Percentiles rank a stretch among this genome's conserved stretches.
Evolutionary conservation across 225 moss, liverwort and hornwort genomes (phyloP).

Genomic region (Sphagnum tenellum): DNA sequence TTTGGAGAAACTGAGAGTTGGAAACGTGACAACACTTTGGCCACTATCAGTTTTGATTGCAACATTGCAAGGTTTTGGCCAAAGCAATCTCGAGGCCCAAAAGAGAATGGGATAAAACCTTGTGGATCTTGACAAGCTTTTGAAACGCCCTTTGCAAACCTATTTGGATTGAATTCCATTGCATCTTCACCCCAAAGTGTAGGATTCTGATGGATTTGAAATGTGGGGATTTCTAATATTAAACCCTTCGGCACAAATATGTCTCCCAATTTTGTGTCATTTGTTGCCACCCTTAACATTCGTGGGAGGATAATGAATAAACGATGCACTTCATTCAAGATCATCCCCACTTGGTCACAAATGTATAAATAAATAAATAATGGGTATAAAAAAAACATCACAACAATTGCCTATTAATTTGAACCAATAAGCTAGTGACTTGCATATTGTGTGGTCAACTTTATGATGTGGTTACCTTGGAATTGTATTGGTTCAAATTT

Average conservation of each 20-base stretch:
- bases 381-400: too few species aligned
- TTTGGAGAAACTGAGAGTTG: too few species aligned
- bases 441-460: too few species aligned
- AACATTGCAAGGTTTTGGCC: slow-evolving; percentile 26
- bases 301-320: slow-evolving; percentile 19
- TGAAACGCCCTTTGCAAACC: slow-evolving; percentile 16
- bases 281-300: slow-evolving; percentile 8
- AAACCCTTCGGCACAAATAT: slow-evolving; percentile 22
- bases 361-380: too few species aligned
- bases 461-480: too few species aligned
- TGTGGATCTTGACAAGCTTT: slow-evolving; percentile 4
- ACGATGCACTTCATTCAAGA: slow-evolving; percentile 28
- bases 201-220: slow-evolving; percentile 18
- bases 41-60: slow-evolving; percentile 26
- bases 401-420: too few species aligned
- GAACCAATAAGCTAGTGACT: too few species aligned
- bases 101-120: slow-evolving; percentile 21
- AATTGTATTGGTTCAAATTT: too few species aligned
- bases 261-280: slow-evolving; percentile 20
- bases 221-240: slow-evolving; percentile 16
- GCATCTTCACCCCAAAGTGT: slow-evolving; percentile 33
- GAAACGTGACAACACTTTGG: slow-evolving; percentile 18
- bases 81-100: slow-evolving; percentile 26
- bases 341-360: slow-evolving; percentile 27
- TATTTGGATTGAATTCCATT: slow-evolving; percentile 19